Conservation (phyloP, 768 basidiomycete species). For the Tulasnella sp. region DNA sequence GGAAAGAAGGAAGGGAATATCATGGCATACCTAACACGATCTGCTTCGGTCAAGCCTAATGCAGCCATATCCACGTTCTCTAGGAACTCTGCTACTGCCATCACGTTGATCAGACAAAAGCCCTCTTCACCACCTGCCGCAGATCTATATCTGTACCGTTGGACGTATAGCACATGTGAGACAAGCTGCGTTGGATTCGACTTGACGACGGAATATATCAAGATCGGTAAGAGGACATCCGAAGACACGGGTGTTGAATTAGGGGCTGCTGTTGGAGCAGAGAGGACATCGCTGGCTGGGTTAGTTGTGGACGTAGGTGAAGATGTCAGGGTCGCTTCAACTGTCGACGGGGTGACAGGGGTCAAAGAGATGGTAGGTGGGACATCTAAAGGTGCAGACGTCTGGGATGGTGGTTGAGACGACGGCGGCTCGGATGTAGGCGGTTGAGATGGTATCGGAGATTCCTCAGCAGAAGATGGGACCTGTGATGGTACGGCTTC, state of each 20-base stretch:
- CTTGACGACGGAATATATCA: conserved; percentile 91
- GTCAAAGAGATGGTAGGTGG: background rate
- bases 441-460: background rate
- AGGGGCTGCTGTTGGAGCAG: background rate
- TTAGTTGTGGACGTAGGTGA: background rate
- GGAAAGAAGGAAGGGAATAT: background rate
- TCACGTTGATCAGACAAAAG: conserved; percentile 86
- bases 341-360: background rate
- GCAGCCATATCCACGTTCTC: conserved; percentile 83
- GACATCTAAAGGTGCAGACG: background rate
- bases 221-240: conserved; percentile 81
- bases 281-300: background rate
- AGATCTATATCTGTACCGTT: conserved; percentile 42
- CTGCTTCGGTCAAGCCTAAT: conserved; percentile 43
- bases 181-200: conserved; percentile 74
- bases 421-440: background rate
- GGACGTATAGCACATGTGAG: conserved; percentile 45
- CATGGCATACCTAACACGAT: conserved; percentile 41
- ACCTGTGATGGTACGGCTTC: background rate
- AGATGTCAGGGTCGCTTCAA: background rate
- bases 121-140: conserved; percentile 67
- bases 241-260: conserved; percentile 49
- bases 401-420: background rate
- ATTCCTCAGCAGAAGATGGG: background rate
- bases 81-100: conserved; percentile 91